These are phyloP conservation scores for Phytophthora hybrid DNA, from an alignment of 352 stramenopile species.

Conservation along the genomic window DNA sequence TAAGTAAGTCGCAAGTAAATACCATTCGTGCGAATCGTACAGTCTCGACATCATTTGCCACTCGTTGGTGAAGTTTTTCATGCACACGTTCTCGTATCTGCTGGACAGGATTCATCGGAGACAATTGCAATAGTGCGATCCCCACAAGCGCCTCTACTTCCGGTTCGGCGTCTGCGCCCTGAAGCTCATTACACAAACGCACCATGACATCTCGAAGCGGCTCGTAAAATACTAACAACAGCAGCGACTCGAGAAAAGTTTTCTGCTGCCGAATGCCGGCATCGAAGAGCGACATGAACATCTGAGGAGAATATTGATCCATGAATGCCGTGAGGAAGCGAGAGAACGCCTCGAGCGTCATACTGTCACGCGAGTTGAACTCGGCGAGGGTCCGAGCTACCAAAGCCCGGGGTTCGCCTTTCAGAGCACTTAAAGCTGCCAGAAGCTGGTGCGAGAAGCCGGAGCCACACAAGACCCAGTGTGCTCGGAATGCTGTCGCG, in stretches of 20 bases:
- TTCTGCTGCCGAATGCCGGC: conserved; percentile 34
- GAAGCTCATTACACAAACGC: conserved; percentile 62
- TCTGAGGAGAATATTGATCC: conserved; percentile 71
- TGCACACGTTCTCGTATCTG: conserved; percentile 23
- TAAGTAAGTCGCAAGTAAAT: conserved; percentile 83
- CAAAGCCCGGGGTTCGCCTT: conserved; percentile 29
- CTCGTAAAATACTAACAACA: conserved; percentile 74
- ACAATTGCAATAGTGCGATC: conserved; percentile 64
- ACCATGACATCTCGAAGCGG: conserved; percentile 67
- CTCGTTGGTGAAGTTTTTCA: conserved; percentile 28
- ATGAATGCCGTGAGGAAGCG: conserved; percentile 73
- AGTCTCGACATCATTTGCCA: conserved; percentile 49
- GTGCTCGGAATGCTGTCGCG: conserved; percentile 60
- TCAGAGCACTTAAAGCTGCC: conserved; percentile 60
- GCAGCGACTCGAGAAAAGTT: conserved; percentile 61
- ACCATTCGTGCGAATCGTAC: conserved; percentile 74
- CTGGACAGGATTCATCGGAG: conserved; percentile 31
- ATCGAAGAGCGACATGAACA: conserved; percentile 62
- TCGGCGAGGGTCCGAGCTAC: conserved; percentile 48
- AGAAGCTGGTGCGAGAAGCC: conserved; percentile 70
- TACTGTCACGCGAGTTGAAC: conserved; percentile 64
- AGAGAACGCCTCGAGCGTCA: conserved; percentile 71
- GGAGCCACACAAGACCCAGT: conserved; percentile 72
- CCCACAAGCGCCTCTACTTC: conserved; percentile 35
- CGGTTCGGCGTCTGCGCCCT: conserved; percentile 16